Percentiles rank a stretch among this genome's conserved stretches.
Conservation (phyloP, 371 early-diverging fungal genomes). For the Syncephalastrum sp. region DNA sequence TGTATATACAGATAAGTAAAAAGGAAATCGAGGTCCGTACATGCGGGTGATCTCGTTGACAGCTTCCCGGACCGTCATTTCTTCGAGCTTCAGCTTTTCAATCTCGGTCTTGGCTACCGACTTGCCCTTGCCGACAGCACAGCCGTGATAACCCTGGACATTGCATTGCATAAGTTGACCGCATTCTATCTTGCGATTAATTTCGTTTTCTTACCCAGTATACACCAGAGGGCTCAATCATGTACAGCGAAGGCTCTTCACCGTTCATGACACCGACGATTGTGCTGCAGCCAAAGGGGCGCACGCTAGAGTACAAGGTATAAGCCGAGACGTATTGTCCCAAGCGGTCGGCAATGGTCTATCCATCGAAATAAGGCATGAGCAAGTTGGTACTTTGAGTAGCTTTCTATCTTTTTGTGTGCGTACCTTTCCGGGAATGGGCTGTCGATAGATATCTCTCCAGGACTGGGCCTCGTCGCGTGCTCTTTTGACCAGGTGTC, state of each 20-base stretch:
- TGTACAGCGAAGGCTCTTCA: conserved; percentile 84
- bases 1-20: not conserved
- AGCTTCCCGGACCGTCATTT: conserved; percentile 87
- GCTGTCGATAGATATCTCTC: conserved; percentile 81
- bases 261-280: conserved; percentile 76
- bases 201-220: conserved; percentile 86
- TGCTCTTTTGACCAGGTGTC: conserved; percentile 86
- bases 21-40: conserved; percentile 45
- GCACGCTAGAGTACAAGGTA: conserved; percentile 95
- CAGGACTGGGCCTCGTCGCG: conserved; percentile 92
- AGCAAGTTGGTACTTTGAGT: not conserved
- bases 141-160: conserved; percentile 86
- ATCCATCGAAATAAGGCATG: not conserved
- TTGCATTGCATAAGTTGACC: too few relatives aligned
- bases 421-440: conserved; percentile 80
- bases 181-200: too few relatives aligned
- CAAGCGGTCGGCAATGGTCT: conserved; percentile 91
- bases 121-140: conserved; percentile 95
- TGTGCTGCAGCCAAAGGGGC: conserved; percentile 93
- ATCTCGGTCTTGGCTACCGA: conserved; percentile 97
- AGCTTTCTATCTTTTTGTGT: not conserved
- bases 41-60: conserved; percentile 95
- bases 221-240: conserved; percentile 97
- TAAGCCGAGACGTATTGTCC: conserved; percentile 93
- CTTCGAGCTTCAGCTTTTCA: conserved; percentile 89